These are phyloP conservation scores for Mycotypha africana DNA, from an alignment of 371 early-diverging fungal species.

Conservation along the genomic window DNA sequence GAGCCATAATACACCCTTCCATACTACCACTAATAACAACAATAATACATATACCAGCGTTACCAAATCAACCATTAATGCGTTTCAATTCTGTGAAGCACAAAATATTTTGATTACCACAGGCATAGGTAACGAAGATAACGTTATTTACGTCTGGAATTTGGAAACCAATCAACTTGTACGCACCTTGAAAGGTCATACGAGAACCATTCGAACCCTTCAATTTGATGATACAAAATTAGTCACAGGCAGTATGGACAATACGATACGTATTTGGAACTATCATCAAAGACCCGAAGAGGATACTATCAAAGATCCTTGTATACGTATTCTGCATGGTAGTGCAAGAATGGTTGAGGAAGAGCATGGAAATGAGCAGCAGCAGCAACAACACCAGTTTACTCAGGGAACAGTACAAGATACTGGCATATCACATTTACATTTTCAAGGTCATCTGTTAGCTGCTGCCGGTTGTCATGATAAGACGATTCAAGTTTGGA, in stretches of 20 bases:
- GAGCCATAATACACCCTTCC: too few relatives aligned
- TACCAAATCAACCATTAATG: conserved; percentile 60
- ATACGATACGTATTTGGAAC: conserved; percentile 96
- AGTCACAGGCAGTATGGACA: conserved; percentile 89
- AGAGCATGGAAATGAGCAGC: too few relatives aligned
- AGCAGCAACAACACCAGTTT: too few relatives aligned
- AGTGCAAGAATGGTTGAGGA: too few relatives aligned
- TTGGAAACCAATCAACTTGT: conserved; percentile 69
- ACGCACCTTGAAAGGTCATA: conserved; percentile 79
- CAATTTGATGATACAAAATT: conserved; percentile 82
- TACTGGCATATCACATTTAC: too few relatives aligned
- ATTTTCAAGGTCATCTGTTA: conserved; percentile 77
- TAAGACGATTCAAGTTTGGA: conserved; percentile 88
- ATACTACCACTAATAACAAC: too few relatives aligned
- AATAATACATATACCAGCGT: conserved; percentile 46
- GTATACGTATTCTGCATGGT: conserved; percentile 78
- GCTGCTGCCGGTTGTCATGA: conserved; percentile 90
- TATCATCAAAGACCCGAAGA: too few relatives aligned
- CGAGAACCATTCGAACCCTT: conserved; percentile 76
- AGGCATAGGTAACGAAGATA: conserved; percentile 83
- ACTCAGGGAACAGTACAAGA: conserved; percentile 85
- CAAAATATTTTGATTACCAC: conserved; percentile 66
- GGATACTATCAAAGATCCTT: conserved; percentile 84
- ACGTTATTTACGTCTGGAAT: conserved; percentile 80
- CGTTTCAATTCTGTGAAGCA: conserved; percentile 76